phyloP scores from a whole-genome alignment of 2,329 filamentous ascomycete genomes.

The Nothopassalora personata region DNA sequence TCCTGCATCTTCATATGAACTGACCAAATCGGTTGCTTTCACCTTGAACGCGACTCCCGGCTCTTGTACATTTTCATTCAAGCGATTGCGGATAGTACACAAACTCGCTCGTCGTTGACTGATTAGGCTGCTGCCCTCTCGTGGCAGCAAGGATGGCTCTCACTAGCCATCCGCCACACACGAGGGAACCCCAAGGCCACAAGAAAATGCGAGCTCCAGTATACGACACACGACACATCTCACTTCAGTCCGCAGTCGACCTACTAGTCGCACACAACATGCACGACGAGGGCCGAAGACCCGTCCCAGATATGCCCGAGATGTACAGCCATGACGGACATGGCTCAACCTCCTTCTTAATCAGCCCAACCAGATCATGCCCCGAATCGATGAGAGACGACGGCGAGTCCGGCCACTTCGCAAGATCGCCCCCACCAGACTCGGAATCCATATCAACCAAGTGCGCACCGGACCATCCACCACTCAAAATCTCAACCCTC shows the following conservation, averaged over 20 bases:
- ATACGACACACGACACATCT: conserved; percentile 32
- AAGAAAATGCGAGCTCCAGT: conserved; percentile 16
- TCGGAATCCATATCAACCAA: neutral
- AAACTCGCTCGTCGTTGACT: neutral
- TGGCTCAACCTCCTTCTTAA: conserved; percentile 22
- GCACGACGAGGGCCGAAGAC: conserved; percentile 15
- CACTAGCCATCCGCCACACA: conserved; percentile 1
- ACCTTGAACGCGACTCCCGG: neutral
- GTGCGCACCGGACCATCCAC: neutral
- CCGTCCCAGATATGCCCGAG: conserved; percentile 24
- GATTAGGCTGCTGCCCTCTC: neutral
- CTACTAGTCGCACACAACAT: conserved; percentile 22
- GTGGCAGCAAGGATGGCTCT: conserved; percentile 2
- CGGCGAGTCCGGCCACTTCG: neutral
- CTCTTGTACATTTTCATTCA: neutral
- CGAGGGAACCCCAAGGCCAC: conserved; percentile 9
- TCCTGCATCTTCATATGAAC: neutral
- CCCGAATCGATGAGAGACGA: conserved; percentile 18
- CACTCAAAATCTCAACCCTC: conserved; percentile 16
- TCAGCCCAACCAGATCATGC: conserved; percentile 13
- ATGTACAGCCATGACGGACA: conserved; percentile 20
- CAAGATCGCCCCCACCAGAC: neutral
- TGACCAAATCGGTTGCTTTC: neutral
- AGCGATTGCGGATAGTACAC: neutral
- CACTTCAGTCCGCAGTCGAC: conserved; percentile 28